A percentile compares a stretch with the other conserved stretches of the same genome.
These are phyloP conservation scores for Didymella pomorum DNA, from an alignment of 2,329 filamentous ascomycete genomes.

Conservation along the genomic window DNA sequence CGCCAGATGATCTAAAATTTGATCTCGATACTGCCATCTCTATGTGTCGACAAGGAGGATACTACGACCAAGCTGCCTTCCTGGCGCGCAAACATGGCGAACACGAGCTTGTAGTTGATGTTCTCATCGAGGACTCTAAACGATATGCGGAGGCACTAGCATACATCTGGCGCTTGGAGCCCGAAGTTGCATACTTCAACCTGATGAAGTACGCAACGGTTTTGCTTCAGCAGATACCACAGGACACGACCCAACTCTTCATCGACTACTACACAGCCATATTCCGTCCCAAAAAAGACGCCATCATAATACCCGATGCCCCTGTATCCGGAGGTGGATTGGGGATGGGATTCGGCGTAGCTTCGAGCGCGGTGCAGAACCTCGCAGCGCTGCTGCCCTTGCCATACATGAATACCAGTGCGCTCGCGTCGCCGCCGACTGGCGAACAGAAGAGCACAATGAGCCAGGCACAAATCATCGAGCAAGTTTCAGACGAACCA, in stretches of 20 bases:
- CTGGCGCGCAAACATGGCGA: conserved; percentile 94
- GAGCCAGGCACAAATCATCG: conserved; percentile 62
- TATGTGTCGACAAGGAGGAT: conserved; percentile 97
- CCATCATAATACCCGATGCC: conserved; percentile 59
- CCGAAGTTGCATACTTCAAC: conserved; percentile 80
- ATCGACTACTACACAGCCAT: conserved; percentile 93
- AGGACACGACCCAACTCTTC: conserved; percentile 84
- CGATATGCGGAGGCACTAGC: conserved; percentile 86
- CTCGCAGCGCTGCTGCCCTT: conserved; percentile 83
- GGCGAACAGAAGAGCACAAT: conserved; percentile 62
- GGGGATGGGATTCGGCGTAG: conserved; percentile 55
- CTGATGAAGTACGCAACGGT: conserved; percentile 96
- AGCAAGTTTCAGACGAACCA: conserved; percentile 61
- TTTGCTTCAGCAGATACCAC: conserved; percentile 83
- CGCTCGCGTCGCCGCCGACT: conserved; percentile 62
- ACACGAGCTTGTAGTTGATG: conserved; percentile 91
- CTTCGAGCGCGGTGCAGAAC: conserved; percentile 83
- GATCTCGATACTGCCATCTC: conserved; percentile 96
- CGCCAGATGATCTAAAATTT: conserved; percentile 92
- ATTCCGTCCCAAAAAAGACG: conserved; percentile 76
- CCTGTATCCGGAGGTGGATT: conserved; percentile 54
- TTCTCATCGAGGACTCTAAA: conserved; percentile 93
- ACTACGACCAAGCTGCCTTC: conserved; percentile 95
- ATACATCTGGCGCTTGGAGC: conserved; percentile 89
- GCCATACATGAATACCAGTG: conserved; percentile 79